These are phyloP conservation scores for Populus euphratica DNA, from an alignment of 345 rosid species.

Conservation along the genomic window DNA sequence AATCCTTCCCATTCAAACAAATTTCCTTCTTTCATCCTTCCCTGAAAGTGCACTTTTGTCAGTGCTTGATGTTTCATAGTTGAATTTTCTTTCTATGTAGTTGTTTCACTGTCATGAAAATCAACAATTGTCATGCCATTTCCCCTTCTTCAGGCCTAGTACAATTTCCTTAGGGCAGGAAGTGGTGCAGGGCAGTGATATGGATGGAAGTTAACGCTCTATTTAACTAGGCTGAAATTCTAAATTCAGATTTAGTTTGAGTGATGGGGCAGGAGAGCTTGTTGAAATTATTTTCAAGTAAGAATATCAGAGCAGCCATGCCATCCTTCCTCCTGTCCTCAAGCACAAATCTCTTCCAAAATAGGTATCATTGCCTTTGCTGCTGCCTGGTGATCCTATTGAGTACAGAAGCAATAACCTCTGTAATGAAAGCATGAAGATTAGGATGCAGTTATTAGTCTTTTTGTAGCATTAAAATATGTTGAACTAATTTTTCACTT, in stretches of 20 bases:
- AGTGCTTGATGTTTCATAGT: not conserved
- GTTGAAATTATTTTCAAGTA: not conserved
- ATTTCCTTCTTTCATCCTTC: not conserved
- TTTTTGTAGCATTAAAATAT: not conserved
- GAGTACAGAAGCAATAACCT: not conserved
- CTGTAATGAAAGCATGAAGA: not conserved
- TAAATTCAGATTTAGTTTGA: not conserved
- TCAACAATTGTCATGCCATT: not conserved
- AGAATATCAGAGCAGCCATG: not conserved
- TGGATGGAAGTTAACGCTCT: not conserved
- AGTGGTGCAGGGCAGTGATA: not conserved
- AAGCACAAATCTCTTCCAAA: not conserved
- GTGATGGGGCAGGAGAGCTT: not conserved
- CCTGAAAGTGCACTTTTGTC: not conserved
- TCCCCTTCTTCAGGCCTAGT: not conserved
- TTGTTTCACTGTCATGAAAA: not conserved
- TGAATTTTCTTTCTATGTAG: not conserved
- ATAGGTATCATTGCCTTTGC: not conserved
- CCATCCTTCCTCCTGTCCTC: not conserved
- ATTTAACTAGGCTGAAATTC: not conserved
- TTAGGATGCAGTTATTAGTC: not conserved
- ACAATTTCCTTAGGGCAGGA: not conserved
- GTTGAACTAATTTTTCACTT: not conserved
- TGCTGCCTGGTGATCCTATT: not conserved
- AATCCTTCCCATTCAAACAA: not conserved